Conservation (phyloP, 495 filamentous ascomycete genomes). For the Aspergillus wentii region DNA sequence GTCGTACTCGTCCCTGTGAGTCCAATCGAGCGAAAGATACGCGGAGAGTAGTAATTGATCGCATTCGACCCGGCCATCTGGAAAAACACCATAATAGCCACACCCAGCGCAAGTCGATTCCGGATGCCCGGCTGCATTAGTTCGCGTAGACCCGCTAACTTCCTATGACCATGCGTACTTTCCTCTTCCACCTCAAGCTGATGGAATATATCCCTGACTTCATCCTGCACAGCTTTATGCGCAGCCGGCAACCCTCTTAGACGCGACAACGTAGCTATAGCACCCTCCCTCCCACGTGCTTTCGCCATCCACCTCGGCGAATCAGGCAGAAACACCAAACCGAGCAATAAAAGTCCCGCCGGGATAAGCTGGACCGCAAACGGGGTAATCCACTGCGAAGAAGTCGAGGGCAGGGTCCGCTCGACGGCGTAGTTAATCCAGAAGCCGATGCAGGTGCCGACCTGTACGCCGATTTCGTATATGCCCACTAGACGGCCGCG, state of each 20-base stretch:
- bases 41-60: slow-evolving; percentile 20
- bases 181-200: slow-evolving; percentile 9
- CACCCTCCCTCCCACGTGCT: slow-evolving; percentile 3
- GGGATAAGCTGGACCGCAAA: slow-evolving; percentile 17
- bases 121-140: slow-evolving; percentile 32
- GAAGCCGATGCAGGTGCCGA: slow-evolving; percentile 1
- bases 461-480: slow-evolving; percentile 4
- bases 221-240: slow-evolving; percentile 9
- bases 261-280: slow-evolving; percentile 4
- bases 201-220: slow-evolving; percentile 11
- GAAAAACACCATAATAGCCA: slow-evolving; percentile 37
- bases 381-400: slow-evolving; percentile 15
- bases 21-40: slow-evolving; percentile 17
- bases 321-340: slow-evolving; percentile 52
- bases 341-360: slow-evolving; percentile 37
- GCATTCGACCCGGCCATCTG: slow-evolving; percentile 14
- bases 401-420: slow-evolving; percentile 8
- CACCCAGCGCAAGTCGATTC: slow-evolving; percentile 40
- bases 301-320: slow-evolving; percentile 55
- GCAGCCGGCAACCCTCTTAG: slow-evolving; percentile 11
- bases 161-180: slow-evolving; percentile 20
- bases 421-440: slow-evolving; percentile 14
- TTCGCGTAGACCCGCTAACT: slow-evolving; percentile 21
- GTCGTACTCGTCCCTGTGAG: slow-evolving; percentile 7
- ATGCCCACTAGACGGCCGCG: slow-evolving; percentile 1